Percentiles rank a stretch among this genome's conserved stretches.
Conservation (phyloP, 176 grass and related monocot species). For the sorghum (Sorghum bicolor) region Sorghum_bicolor_NCBIv3 NC_012874.2:53539501-53540000, state of each 20-base stretch:
- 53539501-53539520: background rate
- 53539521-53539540: background rate
- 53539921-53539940: background rate
- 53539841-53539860: background rate
- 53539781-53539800: background rate
- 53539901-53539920: background rate
- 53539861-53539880: background rate
- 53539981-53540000: slow-evolving; percentile 89
- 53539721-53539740: background rate
- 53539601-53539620: background rate
- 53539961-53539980: slow-evolving; percentile 36
- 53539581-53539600: background rate
- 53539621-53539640: background rate
- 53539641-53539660: no score
- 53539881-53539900: background rate
- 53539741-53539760: background rate
- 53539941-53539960: background rate
- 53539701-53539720: background rate
- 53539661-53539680: background rate
- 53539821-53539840: background rate
- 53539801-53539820: background rate
- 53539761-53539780: background rate
- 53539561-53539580: background rate
- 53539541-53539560: background rate
- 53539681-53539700: background rate